These are phyloP conservation scores for Albifimbria verrucaria DNA, from an alignment of 2,329 filamentous ascomycete species.

Conservation along the genomic window DNA sequence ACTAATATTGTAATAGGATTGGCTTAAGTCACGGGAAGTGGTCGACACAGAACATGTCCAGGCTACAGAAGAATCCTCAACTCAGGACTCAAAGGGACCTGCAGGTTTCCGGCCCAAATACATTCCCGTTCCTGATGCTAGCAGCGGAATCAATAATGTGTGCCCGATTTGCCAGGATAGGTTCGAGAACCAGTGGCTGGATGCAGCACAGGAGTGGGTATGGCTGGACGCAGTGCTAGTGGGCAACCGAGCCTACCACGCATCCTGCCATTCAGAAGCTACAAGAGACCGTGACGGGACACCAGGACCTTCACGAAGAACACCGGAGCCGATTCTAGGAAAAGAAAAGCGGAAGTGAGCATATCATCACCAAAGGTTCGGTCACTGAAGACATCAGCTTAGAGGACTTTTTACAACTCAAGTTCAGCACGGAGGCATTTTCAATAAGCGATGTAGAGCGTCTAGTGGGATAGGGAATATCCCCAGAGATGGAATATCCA, in stretches of 20 bases:
- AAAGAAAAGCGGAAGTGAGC: conserved; percentile 69
- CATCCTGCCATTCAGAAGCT: conserved; percentile 82
- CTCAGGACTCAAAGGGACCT: conserved; percentile 33
- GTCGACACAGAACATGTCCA: conserved; percentile 61
- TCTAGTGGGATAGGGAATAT: no score
- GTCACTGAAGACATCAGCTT: conserved; percentile 31
- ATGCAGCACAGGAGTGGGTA: conserved; percentile 93
- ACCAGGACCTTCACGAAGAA: conserved; percentile 41
- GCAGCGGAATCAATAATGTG: conserved; percentile 67
- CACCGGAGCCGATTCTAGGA: conserved; percentile 67
- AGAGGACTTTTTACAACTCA: background rate
- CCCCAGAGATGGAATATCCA: no score
- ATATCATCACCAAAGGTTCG: conserved; percentile 34
- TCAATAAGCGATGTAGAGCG: no score
- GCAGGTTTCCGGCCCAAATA: conserved; percentile 58
- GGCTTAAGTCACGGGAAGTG: conserved; percentile 80
- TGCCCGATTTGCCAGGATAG: conserved; percentile 96
- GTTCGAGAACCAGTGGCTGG: conserved; percentile 88
- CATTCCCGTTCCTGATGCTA: conserved; percentile 80
- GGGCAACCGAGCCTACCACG: conserved; percentile 80
- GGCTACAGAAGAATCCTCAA: conserved; percentile 26
- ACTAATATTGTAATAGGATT: conserved; percentile 59
- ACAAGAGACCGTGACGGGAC: conserved; percentile 58
- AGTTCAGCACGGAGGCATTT: no score
- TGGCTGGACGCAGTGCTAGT: conserved; percentile 87